phyloP scores from a whole-genome alignment of 495 filamentous ascomycete genomes.

The Penicillium arizonense region DNA sequence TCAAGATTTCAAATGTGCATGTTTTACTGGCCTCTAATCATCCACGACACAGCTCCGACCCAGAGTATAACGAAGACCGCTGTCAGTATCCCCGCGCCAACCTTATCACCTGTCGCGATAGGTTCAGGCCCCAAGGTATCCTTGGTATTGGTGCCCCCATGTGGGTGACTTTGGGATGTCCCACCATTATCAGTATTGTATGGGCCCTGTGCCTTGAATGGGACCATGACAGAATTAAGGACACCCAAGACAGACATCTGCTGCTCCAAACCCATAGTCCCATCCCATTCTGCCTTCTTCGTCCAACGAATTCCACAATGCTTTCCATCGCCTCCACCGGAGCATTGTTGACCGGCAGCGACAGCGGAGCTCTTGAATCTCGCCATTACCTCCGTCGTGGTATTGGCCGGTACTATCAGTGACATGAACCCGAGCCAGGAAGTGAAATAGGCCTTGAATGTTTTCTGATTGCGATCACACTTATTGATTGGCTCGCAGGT shows the following conservation, averaged over 20 bases:
- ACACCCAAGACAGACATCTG: slow-evolving; percentile 58
- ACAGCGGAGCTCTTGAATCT: slow-evolving; percentile 40
- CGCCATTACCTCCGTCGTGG: not conserved
- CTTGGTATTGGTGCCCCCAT: slow-evolving; percentile 40
- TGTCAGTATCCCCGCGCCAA: slow-evolving; percentile 63
- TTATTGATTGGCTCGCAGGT: slow-evolving; percentile 61
- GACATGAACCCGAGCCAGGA: slow-evolving; percentile 64
- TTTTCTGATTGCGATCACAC: slow-evolving; percentile 66
- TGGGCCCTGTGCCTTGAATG: slow-evolving; percentile 39
- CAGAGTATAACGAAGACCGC: slow-evolving; percentile 51
- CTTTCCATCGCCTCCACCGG: slow-evolving; percentile 46
- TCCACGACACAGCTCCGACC: slow-evolving; percentile 39
- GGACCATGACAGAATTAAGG: slow-evolving; percentile 47
- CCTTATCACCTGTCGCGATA: slow-evolving; percentile 53
- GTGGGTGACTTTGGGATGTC: slow-evolving; percentile 55
- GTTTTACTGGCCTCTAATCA: slow-evolving; percentile 12
- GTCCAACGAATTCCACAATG: slow-evolving; percentile 51
- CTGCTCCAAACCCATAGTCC: slow-evolving; percentile 46
- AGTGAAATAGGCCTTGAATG: slow-evolving; percentile 70
- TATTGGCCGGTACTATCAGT: slow-evolving; percentile 25
- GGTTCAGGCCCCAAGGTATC: slow-evolving; percentile 14
- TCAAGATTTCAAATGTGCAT: too few species aligned
- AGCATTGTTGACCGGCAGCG: slow-evolving; percentile 61
- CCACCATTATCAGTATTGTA: slow-evolving; percentile 57
- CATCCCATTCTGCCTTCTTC: slow-evolving; percentile 37